These are phyloP conservation scores for Botrytis byssoidea DNA, from an alignment of 2,329 filamentous ascomycete species.

Conservation along the genomic window DNA sequence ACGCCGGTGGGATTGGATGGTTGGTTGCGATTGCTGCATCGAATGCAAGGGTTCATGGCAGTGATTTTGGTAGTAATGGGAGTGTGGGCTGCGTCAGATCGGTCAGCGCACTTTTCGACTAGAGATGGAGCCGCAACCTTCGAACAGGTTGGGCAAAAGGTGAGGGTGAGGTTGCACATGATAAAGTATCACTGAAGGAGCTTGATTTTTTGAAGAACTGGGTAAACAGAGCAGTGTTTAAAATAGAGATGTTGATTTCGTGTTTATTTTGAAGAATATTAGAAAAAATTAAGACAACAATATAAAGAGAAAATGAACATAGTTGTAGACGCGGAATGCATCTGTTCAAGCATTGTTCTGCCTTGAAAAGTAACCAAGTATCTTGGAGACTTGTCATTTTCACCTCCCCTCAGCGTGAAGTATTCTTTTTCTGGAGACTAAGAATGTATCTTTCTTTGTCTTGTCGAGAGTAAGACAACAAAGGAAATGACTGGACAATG, in stretches of 20 bases:
- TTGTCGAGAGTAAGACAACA: neutral
- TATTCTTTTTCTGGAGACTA: neutral
- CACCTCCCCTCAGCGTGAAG: neutral
- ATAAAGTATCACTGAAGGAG: neutral
- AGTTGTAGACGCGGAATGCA: neutral
- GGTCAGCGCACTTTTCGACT: neutral
- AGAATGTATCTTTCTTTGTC: neutral
- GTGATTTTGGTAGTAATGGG: neutral
- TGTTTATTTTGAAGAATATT: neutral
- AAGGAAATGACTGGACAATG: neutral
- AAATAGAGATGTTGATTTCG: too few relatives aligned
- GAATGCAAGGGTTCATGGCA: neutral
- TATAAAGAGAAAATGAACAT: fast-evolving
- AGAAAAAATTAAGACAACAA: neutral
- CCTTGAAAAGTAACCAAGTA: neutral
- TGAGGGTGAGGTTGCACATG: neutral
- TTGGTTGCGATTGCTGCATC: neutral
- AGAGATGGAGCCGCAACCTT: neutral
- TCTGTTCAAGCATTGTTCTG: constrained; percentile 10
- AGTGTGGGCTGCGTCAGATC: neutral
- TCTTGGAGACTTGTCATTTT: too few relatives aligned
- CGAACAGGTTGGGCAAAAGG: neutral
- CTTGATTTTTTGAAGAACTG: neutral
- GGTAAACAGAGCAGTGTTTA: too few relatives aligned
- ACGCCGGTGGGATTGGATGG: neutral